These are phyloP conservation scores for Lycium barbarum DNA, from an alignment of 257 asterid genomes.

Conservation along the genomic window DNA sequence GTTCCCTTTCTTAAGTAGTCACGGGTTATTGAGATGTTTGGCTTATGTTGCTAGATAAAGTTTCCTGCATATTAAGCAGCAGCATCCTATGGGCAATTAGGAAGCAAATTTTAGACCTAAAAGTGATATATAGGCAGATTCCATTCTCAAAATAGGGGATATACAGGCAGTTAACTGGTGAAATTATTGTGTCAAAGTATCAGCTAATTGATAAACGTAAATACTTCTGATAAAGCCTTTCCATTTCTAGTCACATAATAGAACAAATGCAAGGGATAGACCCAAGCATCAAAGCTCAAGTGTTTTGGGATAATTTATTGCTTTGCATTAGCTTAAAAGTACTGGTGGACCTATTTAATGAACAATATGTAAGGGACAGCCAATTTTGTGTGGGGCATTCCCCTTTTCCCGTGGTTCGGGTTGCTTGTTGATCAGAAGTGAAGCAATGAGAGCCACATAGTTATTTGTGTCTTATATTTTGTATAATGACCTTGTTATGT, in stretches of 20 bases:
- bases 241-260: not conserved
- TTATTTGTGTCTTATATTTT: not conserved
- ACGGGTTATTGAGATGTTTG: not conserved
- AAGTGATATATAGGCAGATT: not conserved
- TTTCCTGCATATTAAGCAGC: slow-evolving; percentile 21
- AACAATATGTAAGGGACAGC: not conserved
- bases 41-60: not conserved
- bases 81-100: not conserved
- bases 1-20: not conserved
- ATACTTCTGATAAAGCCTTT: not conserved
- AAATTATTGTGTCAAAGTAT: not conserved
- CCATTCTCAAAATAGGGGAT: not conserved
- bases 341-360: not conserved
- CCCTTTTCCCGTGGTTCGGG: not conserved
- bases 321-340: slow-evolving; percentile 15
- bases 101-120: slow-evolving; percentile 5
- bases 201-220: not conserved
- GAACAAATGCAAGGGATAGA: not conserved
- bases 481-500: not conserved
- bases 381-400: not conserved
- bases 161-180: not conserved
- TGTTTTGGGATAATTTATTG: not conserved
- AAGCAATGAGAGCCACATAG: not conserved
- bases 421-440: not conserved
- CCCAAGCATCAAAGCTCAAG: not conserved